Percentiles rank a stretch among this genome's conserved stretches.
phyloP scores from a whole-genome alignment of 1,139 yeast species.

The Geotrichum aggregatum region DNA sequence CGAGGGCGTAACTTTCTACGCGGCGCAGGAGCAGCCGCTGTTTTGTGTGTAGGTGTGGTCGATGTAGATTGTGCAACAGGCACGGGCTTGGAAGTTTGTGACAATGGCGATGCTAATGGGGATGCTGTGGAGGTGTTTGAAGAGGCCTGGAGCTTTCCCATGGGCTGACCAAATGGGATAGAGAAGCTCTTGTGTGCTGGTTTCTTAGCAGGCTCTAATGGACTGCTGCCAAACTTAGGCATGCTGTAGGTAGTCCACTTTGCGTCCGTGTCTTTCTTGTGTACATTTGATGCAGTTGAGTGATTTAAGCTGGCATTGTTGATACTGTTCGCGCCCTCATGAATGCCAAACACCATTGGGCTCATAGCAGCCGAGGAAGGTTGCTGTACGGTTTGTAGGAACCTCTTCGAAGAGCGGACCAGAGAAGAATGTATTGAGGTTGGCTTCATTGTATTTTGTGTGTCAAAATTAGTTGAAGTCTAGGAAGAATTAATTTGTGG shows the following conservation, averaged over 20 bases:
- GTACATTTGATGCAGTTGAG: conserved; percentile 1
- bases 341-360: conserved; percentile 18
- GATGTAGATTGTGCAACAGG: conserved; percentile 25
- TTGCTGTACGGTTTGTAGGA: conserved; percentile 21
- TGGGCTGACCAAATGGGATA: conserved; percentile 6
- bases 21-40: conserved; percentile 33
- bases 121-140: neutral
- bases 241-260: conserved; percentile 20
- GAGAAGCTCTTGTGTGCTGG: neutral
- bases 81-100: neutral
- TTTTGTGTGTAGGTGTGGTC: conserved; percentile 39
- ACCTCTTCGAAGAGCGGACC: conserved; percentile 21
- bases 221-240: conserved; percentile 13
- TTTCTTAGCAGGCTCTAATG: neutral
- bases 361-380: conserved; percentile 16
- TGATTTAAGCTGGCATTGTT: neutral
- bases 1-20: conserved; percentile 71
- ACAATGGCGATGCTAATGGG: conserved; percentile 10
- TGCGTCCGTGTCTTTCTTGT: neutral
- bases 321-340: neutral
- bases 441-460: conserved; percentile 18
- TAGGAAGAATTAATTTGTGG: neutral
- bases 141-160: neutral
- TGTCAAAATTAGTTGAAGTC: conserved; percentile 2
- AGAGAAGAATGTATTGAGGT: conserved; percentile 13